These are phyloP conservation scores for Alternaria postmessia DNA, from an alignment of 2,329 filamentous ascomycete genomes.

Conservation along the genomic window DNA sequence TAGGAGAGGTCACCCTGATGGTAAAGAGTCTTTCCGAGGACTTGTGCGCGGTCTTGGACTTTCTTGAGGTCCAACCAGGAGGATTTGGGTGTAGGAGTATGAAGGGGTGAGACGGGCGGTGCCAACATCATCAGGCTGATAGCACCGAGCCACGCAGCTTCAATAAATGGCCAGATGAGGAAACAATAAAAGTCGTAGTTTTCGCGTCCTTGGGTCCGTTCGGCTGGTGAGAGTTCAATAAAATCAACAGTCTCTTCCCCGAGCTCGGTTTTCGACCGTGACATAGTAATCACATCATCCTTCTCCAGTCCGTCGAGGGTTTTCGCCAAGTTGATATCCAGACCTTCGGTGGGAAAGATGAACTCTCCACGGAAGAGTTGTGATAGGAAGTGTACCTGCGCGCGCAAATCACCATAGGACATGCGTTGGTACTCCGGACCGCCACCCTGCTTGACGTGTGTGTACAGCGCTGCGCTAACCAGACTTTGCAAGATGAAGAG, in stretches of 20 bases:
- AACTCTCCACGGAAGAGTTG: slow-evolving; percentile 94
- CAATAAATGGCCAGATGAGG: slow-evolving; percentile 97
- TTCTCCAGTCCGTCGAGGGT: slow-evolving; percentile 79
- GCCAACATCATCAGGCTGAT: slow-evolving; percentile 87
- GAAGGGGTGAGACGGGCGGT: slow-evolving; percentile 64
- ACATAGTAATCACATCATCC: slow-evolving; percentile 78
- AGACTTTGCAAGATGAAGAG: slow-evolving; percentile 94
- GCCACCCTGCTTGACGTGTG: slow-evolving; percentile 88
- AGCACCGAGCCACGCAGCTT: slow-evolving; percentile 90
- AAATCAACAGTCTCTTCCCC: slow-evolving; percentile 64
- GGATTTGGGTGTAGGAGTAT: slow-evolving; percentile 45
- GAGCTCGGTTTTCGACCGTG: slow-evolving; percentile 50
- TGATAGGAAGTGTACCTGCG: slow-evolving; percentile 88
- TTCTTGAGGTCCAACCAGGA: slow-evolving; percentile 81
- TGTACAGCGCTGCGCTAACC: slow-evolving; percentile 90
- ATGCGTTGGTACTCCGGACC: slow-evolving; percentile 82
- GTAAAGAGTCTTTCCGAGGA: slow-evolving; percentile 93
- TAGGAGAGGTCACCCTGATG: slow-evolving; percentile 97
- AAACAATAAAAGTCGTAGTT: slow-evolving; percentile 99
- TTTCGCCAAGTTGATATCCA: slow-evolving; percentile 80
- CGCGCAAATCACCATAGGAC: slow-evolving; percentile 73
- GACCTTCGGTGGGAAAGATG: slow-evolving; percentile 89
- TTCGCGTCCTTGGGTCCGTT: slow-evolving; percentile 81
- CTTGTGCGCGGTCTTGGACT: slow-evolving; percentile 81
- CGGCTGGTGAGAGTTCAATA: slow-evolving; percentile 77